Percentiles rank a stretch among this genome's conserved stretches.
phyloP scores from a whole-genome alignment of 1,139 yeast species.

The Geotrichum histeridarum region DNA sequence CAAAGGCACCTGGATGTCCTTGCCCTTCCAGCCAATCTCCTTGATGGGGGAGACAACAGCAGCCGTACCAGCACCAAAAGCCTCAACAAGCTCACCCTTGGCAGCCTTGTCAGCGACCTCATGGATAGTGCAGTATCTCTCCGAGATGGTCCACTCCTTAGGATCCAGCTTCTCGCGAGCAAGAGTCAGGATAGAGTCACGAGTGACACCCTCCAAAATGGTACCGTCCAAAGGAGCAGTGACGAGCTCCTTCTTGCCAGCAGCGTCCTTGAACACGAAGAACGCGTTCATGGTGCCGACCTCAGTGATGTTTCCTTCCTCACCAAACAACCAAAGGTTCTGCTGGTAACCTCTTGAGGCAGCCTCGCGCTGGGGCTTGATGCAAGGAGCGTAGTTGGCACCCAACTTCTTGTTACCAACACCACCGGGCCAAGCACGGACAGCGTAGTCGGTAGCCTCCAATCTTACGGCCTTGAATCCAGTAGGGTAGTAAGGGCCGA shows the following conservation, averaged over 20 bases:
- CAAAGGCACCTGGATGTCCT: slow-evolving; percentile 69
- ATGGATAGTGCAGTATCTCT: slow-evolving; percentile 72
- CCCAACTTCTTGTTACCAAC: slow-evolving; percentile 94
- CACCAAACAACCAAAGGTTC: slow-evolving; percentile 93
- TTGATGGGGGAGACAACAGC: slow-evolving; percentile 93
- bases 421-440: slow-evolving; percentile 99
- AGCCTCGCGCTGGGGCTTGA: slow-evolving; percentile 82
- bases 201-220: slow-evolving; percentile 91
- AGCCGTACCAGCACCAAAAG: slow-evolving; percentile 97
- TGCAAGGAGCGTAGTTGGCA: slow-evolving; percentile 95
- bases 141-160: slow-evolving; percentile 71
- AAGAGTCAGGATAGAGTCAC: slow-evolving; percentile 77
- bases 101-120: slow-evolving; percentile 75
- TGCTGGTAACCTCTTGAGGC: slow-evolving; percentile 88
- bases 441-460: slow-evolving; percentile 87
- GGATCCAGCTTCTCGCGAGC: slow-evolving; percentile 69
- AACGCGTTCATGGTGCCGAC: slow-evolving; percentile 97
- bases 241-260: slow-evolving; percentile 82
- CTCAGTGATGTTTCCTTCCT: slow-evolving; percentile 84
- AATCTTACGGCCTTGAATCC: slow-evolving; percentile 91
- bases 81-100: slow-evolving; percentile 82
- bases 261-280: slow-evolving; percentile 65
- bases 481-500: slow-evolving; percentile 81
- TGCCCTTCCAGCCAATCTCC: slow-evolving; percentile 73
- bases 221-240: slow-evolving; percentile 98